Percentiles rank a stretch among this genome's conserved stretches.
Evolutionary conservation across 352 stramenopile genomes (phyloP).

Genomic region (Globisporangium mamillatum): DNA sequence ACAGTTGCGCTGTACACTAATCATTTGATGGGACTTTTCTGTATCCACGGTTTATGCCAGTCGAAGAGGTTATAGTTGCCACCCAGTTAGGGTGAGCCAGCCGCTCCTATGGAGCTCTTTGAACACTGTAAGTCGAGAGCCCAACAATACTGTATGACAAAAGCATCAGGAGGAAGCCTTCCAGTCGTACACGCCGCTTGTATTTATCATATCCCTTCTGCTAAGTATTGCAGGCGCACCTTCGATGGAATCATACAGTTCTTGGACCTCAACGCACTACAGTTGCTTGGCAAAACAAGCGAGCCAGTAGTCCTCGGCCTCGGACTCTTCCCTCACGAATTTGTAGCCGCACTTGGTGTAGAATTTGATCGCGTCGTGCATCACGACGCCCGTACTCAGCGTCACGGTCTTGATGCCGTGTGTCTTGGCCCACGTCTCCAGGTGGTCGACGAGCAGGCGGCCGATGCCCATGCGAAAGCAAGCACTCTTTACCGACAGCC

Average conservation of each 20-base stretch:
- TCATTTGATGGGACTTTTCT: background rate
- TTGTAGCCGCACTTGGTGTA: slow-evolving; percentile 21
- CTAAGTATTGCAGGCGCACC: background rate
- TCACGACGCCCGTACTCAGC: slow-evolving; percentile 18
- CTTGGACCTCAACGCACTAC: background rate
- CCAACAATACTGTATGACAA: background rate
- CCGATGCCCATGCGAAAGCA: slow-evolving; percentile 13
- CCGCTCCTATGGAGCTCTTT: background rate
- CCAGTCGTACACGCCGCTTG: background rate
- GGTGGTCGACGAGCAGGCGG: slow-evolving; percentile 11
- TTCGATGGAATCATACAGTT: background rate
- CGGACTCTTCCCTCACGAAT: slow-evolving; percentile 6
- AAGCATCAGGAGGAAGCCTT: background rate
- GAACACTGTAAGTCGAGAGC: background rate
- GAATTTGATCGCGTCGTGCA: slow-evolving; percentile 19
- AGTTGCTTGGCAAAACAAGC: slow-evolving; percentile 12
- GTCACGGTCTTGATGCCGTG: slow-evolving; percentile 8
- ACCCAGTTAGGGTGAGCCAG: background rate
- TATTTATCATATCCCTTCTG: background rate
- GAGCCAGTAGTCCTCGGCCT: slow-evolving; percentile 12
- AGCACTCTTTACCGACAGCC: slow-evolving; percentile 4
- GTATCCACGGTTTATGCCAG: background rate
- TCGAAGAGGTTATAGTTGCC: background rate
- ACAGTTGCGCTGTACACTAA: background rate
- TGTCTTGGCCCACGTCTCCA: slow-evolving; percentile 15